Base-by-base conservation (phyloP, 1,284 basidiomycete species). In the Pyrrhoderma lamaoense region DNA sequence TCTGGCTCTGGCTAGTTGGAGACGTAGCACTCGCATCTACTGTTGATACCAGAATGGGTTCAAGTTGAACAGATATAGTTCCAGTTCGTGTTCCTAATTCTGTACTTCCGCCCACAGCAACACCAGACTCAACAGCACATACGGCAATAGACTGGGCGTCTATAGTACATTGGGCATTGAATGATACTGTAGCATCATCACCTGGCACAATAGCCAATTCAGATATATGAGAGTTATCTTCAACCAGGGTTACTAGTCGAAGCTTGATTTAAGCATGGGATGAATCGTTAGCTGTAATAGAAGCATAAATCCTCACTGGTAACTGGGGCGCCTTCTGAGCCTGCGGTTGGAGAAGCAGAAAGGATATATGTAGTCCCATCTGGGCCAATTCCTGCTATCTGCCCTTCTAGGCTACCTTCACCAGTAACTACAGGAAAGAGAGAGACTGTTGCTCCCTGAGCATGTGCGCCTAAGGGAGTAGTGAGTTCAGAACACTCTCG, bases 361-460 rank as follows among this genome's bases (percentile, higher is more conserved):
- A 49, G 38, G 23, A 35, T 23, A 19, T 49, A 49, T 1, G 47
- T 49, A n/a, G 47, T 49, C 3, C 47, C 47, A 18, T 42, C 47
- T 11, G 39, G 18, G 14, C 47, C 47, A 4, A 38, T 49, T 16
- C 40, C 38, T 3, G 31, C n/a, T 18, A 49, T 34, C 3, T 34
- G 14, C 3, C 47, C 47, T 18, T 40, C 35, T 18, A 49, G 47
- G 7, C 16, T 18, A 14, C 11, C 47, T 11, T 42, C 13, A 5
- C 16, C 25, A 8, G 13, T 16, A 11, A 45, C 35, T 2, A 35
- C 18, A 4, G 25, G 27, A 8, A 45, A 27, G 9, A 34, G 11
- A 16, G 25, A 35, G 13, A 14, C 44, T n/a, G 44, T 45, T 23
- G 42, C n/a, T n/a, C n/a, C n/a, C n/a, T n/a, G n/a, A n/a, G n/a